Conservation (phyloP, 371 early-diverging fungal species). For the Mortierella sp. region DNA sequence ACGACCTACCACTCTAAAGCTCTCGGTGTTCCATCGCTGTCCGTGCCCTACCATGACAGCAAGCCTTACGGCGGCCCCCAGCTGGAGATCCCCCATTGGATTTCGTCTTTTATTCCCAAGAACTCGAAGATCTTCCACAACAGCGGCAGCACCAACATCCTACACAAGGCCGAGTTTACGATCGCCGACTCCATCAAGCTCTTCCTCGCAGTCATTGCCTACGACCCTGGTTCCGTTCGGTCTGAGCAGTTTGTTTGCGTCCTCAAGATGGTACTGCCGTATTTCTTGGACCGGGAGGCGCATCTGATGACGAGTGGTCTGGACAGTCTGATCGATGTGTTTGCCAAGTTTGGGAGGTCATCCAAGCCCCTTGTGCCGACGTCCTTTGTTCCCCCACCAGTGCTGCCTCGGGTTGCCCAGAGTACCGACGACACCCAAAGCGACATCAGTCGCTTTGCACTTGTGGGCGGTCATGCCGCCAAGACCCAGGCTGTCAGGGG, state of each 20-base stretch:
- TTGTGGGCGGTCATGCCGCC: constrained; percentile 14
- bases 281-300: constrained; percentile 58
- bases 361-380: constrained; percentile 60
- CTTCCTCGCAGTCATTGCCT: constrained; percentile 76
- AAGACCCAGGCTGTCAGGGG: constrained; percentile 58
- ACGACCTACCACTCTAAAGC: constrained; percentile 28
- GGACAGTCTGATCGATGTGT: constrained; percentile 67
- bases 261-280: constrained; percentile 62
- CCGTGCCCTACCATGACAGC: constrained; percentile 30
- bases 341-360: constrained; percentile 67
- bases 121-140: constrained; percentile 48
- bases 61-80: constrained; percentile 36
- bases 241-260: constrained; percentile 78
- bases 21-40: constrained; percentile 35
- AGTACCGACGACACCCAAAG: constrained; percentile 13
- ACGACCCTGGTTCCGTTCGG: constrained; percentile 73
- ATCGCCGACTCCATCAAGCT: constrained; percentile 71
- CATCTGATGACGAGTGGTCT: constrained; percentile 67
- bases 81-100: constrained; percentile 45
- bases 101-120: constrained; percentile 36
- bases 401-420: constrained; percentile 18
- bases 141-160: constrained; percentile 31
- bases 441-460: constrained; percentile 34
- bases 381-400: constrained; percentile 29
- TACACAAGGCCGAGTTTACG: constrained; percentile 61